A percentile compares a stretch with the other conserved stretches of the same genome.
phyloP scores from a whole-genome alignment of 2,329 filamentous ascomycete genomes.

The Hypoxylon sp. region DNA sequence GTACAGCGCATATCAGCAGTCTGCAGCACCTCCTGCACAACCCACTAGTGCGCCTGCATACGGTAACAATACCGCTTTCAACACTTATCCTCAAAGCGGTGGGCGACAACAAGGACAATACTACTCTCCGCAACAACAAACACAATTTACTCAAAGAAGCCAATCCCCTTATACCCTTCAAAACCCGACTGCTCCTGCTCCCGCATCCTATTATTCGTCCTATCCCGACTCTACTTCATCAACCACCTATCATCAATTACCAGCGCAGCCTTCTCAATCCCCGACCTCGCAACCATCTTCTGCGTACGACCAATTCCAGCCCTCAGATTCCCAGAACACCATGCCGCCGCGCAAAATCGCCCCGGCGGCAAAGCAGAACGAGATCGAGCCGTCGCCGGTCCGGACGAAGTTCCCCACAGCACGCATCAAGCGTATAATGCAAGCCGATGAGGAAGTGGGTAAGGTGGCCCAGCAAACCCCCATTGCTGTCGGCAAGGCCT shows the following conservation, averaged over 20 bases:
- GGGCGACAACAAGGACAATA: conserved; percentile 25
- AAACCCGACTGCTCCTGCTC: conserved; percentile 17
- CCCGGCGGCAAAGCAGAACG: conserved; percentile 57
- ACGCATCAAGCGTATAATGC: conserved; percentile 99
- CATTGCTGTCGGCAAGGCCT: conserved; percentile 93
- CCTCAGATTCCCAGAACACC: conserved; percentile 41
- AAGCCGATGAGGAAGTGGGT: conserved; percentile 97
- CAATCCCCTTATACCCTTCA: conserved; percentile 43
- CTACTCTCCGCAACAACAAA: conserved; percentile 47
- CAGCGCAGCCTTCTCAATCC: conserved; percentile 33
- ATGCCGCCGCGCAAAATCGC: conserved; percentile 61
- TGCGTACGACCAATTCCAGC: conserved; percentile 47
- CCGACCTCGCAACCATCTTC: conserved; percentile 44
- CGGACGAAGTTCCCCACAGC: conserved; percentile 97
- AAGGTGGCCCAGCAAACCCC: conserved; percentile 98
- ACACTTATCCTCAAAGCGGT: conserved; percentile 40
- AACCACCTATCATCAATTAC: conserved; percentile 36
- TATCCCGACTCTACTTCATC: conserved; percentile 47
- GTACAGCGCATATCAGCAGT: conserved; percentile 48
- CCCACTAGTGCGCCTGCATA: conserved; percentile 45
- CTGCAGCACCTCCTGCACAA: conserved; percentile 38
- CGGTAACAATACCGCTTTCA: conserved; percentile 42
- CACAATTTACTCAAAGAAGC: conserved; percentile 44
- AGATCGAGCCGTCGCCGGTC: conserved; percentile 77
- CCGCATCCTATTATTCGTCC: conserved; percentile 47